Conservation (phyloP, 345 rosid species). For the Eucalyptus cladocalyx region DNA sequence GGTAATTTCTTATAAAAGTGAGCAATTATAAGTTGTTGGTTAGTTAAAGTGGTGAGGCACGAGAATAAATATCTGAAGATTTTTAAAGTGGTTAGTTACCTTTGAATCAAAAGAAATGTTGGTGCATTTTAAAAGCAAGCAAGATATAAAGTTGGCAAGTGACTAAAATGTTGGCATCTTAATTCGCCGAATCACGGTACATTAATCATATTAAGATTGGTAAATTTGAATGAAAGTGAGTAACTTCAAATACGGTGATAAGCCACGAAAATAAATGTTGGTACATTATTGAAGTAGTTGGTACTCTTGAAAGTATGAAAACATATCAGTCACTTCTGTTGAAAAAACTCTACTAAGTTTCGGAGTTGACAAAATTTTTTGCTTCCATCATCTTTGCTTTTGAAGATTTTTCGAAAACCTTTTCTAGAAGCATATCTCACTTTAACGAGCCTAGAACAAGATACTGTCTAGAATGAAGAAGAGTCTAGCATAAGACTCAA, state of each 20-base stretch:
- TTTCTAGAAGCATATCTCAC: too few relatives aligned
- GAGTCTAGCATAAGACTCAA: too few relatives aligned
- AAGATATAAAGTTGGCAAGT: neutral
- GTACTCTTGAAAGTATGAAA: neutral
- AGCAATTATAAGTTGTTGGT: neutral
- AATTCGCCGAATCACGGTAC: neutral
- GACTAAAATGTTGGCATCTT: neutral
- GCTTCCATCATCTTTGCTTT: too few relatives aligned
- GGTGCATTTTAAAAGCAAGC: neutral
- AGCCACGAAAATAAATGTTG: neutral
- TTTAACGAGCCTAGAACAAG: fast-evolving
- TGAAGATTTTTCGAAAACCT: too few relatives aligned
- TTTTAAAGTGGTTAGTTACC: neutral
- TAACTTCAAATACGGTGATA: fast-evolving
- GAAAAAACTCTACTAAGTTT: too few relatives aligned
- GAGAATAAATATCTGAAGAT: too few relatives aligned
- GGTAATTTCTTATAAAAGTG: neutral
- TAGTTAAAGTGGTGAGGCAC: neutral
- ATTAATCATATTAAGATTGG: neutral
- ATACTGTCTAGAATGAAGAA: fast-evolving
- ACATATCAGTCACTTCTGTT: fast-evolving
- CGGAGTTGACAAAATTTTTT: too few relatives aligned
- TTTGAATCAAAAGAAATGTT: neutral
- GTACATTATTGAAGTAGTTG: neutral
- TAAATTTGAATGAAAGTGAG: neutral